These are phyloP conservation scores for Cytospora piceae DNA, from an alignment of 2,329 filamentous ascomycete genomes.

Conservation along the genomic window DNA sequence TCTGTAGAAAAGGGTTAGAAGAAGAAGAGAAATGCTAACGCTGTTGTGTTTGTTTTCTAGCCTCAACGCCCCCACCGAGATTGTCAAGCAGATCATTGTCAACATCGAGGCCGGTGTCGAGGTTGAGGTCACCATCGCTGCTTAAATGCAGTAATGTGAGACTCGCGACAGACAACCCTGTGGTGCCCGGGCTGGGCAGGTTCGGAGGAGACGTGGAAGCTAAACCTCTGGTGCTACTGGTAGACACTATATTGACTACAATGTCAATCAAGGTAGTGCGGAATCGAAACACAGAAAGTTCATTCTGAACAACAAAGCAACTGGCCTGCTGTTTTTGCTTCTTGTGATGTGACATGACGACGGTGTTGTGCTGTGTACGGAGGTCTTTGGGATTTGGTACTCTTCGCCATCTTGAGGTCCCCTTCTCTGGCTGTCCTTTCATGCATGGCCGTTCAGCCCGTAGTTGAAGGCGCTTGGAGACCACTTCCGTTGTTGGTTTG, in stretches of 20 bases:
- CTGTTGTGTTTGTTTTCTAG: constrained; percentile 42
- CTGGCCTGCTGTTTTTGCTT: neutral
- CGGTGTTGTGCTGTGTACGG: neutral
- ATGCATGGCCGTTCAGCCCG: neutral
- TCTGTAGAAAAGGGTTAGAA: neutral
- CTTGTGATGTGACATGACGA: neutral
- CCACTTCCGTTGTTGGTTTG: too few relatives aligned
- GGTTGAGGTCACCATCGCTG: constrained; percentile 91
- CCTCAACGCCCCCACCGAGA: constrained; percentile 95
- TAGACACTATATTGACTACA: constrained; percentile 6
- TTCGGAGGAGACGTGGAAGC: neutral
- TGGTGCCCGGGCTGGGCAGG: neutral
- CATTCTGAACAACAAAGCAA: neutral
- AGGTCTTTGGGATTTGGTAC: neutral
- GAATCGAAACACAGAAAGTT: neutral
- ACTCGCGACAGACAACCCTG: neutral
- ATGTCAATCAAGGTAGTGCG: constrained; percentile 27
- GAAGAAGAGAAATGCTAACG: constrained; percentile 34
- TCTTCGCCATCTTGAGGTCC: neutral
- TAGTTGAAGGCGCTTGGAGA: neutral
- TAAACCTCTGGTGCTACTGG: constrained; percentile 11
- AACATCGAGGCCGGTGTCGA: constrained; percentile 94
- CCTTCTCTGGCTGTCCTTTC: too few relatives aligned
- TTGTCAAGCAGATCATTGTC: constrained; percentile 95
- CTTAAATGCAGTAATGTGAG: constrained; percentile 52